These are phyloP conservation scores for Naganishia cerealis DNA, from an alignment of 1,284 basidiomycete species.

Conservation along the genomic window DNA sequence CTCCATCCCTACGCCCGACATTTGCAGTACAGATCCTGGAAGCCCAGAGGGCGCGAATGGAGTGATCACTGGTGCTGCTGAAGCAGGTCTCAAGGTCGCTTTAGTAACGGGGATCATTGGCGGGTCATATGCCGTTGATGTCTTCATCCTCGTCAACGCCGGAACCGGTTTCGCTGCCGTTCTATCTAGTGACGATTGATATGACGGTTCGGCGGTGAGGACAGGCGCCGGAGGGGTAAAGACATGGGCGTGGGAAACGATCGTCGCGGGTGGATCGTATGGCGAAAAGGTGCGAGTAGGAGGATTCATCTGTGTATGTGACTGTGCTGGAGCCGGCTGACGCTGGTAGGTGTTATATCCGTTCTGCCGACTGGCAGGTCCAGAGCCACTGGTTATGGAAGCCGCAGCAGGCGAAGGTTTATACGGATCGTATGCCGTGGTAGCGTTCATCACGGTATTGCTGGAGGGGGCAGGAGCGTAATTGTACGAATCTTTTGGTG, in stretches of 20 bases:
- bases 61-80: constrained; percentile 28
- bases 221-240: constrained; percentile 24
- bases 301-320: neutral
- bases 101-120: constrained; percentile 29
- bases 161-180: neutral
- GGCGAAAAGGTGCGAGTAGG: constrained; percentile 11
- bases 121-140: constrained; percentile 34
- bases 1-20: neutral
- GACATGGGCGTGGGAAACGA: constrained; percentile 3
- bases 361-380: neutral
- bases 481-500: constrained; percentile 2
- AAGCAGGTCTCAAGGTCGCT: constrained; percentile 27
- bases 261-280: constrained; percentile 14
- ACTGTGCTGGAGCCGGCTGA: neutral
- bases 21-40: constrained; percentile 4
- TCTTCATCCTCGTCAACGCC: constrained; percentile 29
- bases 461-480: neutral
- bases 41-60: constrained; percentile 1
- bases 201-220: constrained; percentile 13
- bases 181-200: neutral
- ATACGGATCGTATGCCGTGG: constrained; percentile 25
- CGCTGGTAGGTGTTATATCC: constrained; percentile 9
- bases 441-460: neutral
- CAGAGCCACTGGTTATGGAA: neutral
- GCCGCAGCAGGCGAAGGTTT: constrained; percentile 4